A percentile compares a stretch with the other conserved stretches of the same genome.
Conservation (phyloP, 179 eudicot species). For the Corrigiola litoralis region DNA sequence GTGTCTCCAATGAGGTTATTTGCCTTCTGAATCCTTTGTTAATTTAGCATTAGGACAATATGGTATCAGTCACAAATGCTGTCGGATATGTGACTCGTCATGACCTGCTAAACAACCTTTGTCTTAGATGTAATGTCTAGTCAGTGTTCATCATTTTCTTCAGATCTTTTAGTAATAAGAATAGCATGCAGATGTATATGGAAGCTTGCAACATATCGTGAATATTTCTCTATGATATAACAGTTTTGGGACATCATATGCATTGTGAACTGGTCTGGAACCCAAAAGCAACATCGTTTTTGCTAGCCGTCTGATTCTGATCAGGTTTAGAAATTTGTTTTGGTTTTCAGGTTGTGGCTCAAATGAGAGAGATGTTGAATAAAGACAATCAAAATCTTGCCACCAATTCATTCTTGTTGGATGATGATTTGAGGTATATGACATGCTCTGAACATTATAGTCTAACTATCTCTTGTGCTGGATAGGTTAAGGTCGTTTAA, state of each 20-base stretch:
- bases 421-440: constrained; percentile 88
- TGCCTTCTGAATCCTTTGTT: constrained; percentile 17
- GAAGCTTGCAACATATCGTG: background rate
- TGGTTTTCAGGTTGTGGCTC: constrained; percentile 79
- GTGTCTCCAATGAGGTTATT: constrained; percentile 92
- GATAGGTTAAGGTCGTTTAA: too few relatives aligned
- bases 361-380: constrained; percentile 91
- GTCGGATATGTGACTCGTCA: background rate
- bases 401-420: constrained; percentile 94
- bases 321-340: constrained; percentile 8
- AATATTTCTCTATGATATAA: background rate
- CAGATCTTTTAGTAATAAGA: background rate
- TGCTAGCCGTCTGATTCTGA: too few relatives aligned
- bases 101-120: background rate
- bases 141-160: background rate
- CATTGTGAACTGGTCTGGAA: too few relatives aligned
- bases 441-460: background rate
- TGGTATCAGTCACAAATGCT: background rate
- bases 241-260: background rate
- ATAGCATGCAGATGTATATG: background rate
- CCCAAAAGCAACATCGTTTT: too few relatives aligned
- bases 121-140: background rate
- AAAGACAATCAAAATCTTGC: constrained; percentile 86
- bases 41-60: background rate
- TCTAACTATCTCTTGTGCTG: too few relatives aligned